These are phyloP conservation scores for Lumnitzera racemosa DNA, from an alignment of 345 rosid species.

Conservation along the genomic window DNA sequence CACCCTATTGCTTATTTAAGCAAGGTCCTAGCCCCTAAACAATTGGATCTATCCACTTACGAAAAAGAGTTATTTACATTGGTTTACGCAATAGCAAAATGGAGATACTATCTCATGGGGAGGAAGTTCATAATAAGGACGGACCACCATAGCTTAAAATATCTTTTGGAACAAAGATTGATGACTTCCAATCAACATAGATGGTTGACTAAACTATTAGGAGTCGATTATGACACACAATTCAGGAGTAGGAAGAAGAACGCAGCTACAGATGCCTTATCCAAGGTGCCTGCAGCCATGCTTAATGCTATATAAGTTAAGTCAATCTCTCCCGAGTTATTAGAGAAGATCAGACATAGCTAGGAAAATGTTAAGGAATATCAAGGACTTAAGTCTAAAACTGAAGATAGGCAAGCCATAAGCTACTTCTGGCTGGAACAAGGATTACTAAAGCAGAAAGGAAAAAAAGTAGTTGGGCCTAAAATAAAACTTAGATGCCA, in stretches of 20 bases:
- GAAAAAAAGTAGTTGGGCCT: too few relatives aligned
- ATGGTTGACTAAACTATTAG: slow-evolving; percentile 5
- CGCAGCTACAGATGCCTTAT: neutral
- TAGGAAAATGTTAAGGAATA: neutral
- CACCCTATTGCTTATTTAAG: too few relatives aligned
- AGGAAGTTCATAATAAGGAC: neutral
- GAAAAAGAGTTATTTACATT: neutral
- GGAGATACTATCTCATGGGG: too few relatives aligned
- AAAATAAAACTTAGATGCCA: too few relatives aligned
- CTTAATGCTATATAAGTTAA: too few relatives aligned
- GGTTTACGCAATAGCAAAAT: too few relatives aligned
- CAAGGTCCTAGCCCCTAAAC: too few relatives aligned
- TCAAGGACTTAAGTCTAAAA: too few relatives aligned
- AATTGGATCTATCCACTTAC: neutral
- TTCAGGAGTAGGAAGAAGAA: neutral
- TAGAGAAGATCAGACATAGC: neutral
- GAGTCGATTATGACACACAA: neutral
- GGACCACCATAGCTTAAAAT: neutral
- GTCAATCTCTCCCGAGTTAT: neutral
- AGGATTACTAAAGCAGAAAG: too few relatives aligned
- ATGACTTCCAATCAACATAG: neutral
- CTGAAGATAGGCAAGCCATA: too few relatives aligned
- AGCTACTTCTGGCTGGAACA: too few relatives aligned
- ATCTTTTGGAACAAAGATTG: neutral
- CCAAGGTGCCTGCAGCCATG: neutral